Evolutionary conservation across 495 filamentous ascomycete species (phyloP), one percentile per base, ranked within the genome.

Genomic region (Penicillium lagena): DNA sequence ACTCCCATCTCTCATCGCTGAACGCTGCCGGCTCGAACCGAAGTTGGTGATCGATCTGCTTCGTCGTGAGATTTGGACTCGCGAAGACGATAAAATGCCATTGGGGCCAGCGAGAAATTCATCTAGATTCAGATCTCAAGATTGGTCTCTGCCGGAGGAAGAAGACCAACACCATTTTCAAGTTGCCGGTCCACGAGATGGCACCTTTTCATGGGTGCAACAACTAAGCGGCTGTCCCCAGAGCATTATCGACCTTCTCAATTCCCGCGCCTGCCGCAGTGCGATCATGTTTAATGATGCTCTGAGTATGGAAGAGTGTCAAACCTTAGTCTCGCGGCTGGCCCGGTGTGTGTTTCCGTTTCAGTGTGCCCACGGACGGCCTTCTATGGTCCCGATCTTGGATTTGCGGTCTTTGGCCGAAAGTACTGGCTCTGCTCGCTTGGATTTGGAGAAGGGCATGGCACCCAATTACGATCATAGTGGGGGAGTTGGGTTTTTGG

Each of bases 251-350:
- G 90, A 96, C 40, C 68, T 96, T 66, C 70, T 97, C 17, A 91
- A 95, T 52, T 95, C 89, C 6, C 79, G 90, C 33, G 86, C 93
- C 8, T 98, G 93, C 63, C 73, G 93, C 31, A 90, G 79, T 34
- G 89, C 93, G 7, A 86, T 97, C 63, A 98, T 98, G 93, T 98
- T 98, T 68, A 96, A 96, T 52, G 93, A 98, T 54, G 62, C 61
- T 9, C 58, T 97, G 36, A 75, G 69, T 1, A 43, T 68, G 1
- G 72, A 75, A 7, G 79, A 96, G 55, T 96, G 90, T 57, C 54
- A 70, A 37, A 60, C 56, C 11, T 60, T 98, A 12, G 65, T 96
- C 9, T 34, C 50, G 10, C 73, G 71, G 34, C 67, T 98, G 29
- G 75, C 81, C 8, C 54, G 54, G 2, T 94, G 87, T 49, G 80